A percentile compares a stretch with the other conserved stretches of the same genome.
phyloP scores from a whole-genome alignment of 2,329 filamentous ascomycete species.

The Geosmithia morbida region DNA sequence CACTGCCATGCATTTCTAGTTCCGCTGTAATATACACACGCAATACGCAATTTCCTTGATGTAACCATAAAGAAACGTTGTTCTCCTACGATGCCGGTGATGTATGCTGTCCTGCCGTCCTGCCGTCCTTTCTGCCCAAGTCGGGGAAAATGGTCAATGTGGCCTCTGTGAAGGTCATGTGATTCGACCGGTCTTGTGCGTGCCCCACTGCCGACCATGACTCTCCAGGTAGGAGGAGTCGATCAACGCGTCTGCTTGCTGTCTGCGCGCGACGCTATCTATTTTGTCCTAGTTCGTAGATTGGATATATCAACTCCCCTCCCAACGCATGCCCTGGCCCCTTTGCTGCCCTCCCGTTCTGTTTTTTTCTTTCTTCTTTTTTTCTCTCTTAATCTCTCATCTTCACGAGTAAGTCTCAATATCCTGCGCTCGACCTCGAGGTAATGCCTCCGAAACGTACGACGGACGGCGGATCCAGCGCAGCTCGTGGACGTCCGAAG shows the following conservation, averaged over 20 bases:
- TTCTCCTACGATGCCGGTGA: too few relatives aligned
- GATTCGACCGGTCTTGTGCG: background rate
- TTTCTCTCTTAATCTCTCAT: too few relatives aligned
- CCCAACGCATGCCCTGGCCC: too few relatives aligned
- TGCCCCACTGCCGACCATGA: too few relatives aligned
- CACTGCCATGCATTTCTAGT: conserved; percentile 30
- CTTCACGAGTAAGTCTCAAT: too few relatives aligned
- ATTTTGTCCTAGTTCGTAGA: too few relatives aligned
- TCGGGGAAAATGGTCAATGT: background rate
- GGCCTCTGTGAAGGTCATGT: background rate
- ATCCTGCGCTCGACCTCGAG: background rate
- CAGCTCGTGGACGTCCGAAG: conserved; percentile 19
- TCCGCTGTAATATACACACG: conserved; percentile 50
- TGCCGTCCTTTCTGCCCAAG: too few relatives aligned
- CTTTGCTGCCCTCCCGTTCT: too few relatives aligned
- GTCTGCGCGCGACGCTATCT: background rate
- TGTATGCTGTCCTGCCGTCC: too few relatives aligned
- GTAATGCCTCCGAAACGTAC: conserved; percentile 29
- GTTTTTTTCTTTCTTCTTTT: too few relatives aligned
- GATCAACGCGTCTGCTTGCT: background rate
- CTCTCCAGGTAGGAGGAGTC: background rate
- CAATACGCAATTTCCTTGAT: conserved; percentile 36
- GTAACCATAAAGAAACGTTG: conserved; percentile 6
- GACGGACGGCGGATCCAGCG: conserved; percentile 7
- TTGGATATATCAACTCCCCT: too few relatives aligned